Conservation (phyloP, 2,329 filamentous ascomycete species). For the Thelonectria blattea region DNA sequence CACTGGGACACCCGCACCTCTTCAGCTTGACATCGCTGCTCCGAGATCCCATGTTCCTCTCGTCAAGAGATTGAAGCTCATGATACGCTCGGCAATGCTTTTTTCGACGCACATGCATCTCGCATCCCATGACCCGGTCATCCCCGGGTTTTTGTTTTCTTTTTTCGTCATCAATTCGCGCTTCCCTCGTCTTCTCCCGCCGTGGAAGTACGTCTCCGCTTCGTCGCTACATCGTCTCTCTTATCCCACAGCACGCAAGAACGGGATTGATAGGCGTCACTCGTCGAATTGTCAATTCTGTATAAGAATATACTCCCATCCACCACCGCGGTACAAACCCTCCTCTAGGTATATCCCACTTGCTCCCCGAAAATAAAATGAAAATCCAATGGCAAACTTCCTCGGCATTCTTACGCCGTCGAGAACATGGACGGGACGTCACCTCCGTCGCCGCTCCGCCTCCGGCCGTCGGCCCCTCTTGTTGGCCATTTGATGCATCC, state of each 20-base stretch:
- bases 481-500: neutral
- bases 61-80: conserved; percentile 2
- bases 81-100: neutral
- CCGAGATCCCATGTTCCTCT: conserved; percentile 4
- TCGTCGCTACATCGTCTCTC: neutral
- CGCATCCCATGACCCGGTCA: conserved; percentile 6
- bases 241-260: conserved; percentile 22
- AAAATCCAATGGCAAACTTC: neutral
- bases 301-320: neutral
- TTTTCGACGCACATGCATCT: conserved; percentile 1
- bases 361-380: conserved; percentile 1
- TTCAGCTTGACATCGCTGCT: neutral
- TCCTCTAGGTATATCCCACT: conserved; percentile 8
- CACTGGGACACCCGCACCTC: conserved; percentile 1
- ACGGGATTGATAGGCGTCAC: conserved; percentile 13
- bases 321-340: neutral
- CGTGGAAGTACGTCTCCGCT: neutral
- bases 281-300: neutral
- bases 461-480: conserved; percentile 16
- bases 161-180: neutral
- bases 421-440: neutral
- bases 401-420: neutral
- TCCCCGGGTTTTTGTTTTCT: neutral
- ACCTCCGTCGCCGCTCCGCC: conserved; percentile 14
- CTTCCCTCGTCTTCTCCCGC: neutral